A percentile compares a stretch with the other conserved stretches of the same genome.
phyloP scores from a whole-genome alignment of 192 early-diverging fungal species.

The Dimargaris cristalligena region DNA sequence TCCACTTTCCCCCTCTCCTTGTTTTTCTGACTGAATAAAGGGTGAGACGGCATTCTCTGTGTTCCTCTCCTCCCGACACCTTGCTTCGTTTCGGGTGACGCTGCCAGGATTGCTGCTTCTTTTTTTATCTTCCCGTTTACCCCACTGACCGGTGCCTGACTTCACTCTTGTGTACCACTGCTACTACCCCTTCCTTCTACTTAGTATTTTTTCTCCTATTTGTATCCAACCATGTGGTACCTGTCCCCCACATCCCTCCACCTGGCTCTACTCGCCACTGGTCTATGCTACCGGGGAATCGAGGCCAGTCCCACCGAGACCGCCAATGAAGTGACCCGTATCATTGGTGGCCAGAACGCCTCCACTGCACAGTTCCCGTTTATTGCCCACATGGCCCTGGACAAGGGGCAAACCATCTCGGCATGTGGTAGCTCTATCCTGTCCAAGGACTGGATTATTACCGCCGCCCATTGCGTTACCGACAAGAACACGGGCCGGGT shows the following conservation, averaged over 20 bases:
- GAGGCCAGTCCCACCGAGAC: not conserved
- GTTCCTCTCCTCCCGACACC: too few species aligned
- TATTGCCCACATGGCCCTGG: conserved; percentile 23
- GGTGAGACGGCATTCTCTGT: too few species aligned
- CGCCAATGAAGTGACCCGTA: too few species aligned
- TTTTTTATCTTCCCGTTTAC: too few species aligned
- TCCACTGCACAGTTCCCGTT: conserved; percentile 23
- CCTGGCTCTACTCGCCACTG: not conserved
- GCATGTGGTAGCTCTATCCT: conserved; percentile 29
- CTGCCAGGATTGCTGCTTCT: too few species aligned
- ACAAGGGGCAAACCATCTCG: conserved; percentile 15
- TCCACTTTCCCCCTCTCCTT: too few species aligned
- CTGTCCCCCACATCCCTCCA: too few species aligned
- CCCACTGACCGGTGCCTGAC: too few species aligned
- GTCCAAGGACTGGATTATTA: conserved; percentile 25
- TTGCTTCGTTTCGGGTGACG: too few species aligned
- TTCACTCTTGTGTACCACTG: not conserved
- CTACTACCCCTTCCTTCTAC: not conserved
- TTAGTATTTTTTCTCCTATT: too few species aligned
- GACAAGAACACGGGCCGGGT: not conserved
- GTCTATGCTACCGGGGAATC: not conserved
- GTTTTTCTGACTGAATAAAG: too few species aligned
- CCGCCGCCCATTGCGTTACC: conserved; percentile 34
- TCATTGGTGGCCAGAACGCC: conserved; percentile 25
- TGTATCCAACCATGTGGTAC: too few species aligned